Evolutionary conservation across 2,329 filamentous ascomycete species (phyloP).

Genomic region (Fusarium sublunatum): DNA sequence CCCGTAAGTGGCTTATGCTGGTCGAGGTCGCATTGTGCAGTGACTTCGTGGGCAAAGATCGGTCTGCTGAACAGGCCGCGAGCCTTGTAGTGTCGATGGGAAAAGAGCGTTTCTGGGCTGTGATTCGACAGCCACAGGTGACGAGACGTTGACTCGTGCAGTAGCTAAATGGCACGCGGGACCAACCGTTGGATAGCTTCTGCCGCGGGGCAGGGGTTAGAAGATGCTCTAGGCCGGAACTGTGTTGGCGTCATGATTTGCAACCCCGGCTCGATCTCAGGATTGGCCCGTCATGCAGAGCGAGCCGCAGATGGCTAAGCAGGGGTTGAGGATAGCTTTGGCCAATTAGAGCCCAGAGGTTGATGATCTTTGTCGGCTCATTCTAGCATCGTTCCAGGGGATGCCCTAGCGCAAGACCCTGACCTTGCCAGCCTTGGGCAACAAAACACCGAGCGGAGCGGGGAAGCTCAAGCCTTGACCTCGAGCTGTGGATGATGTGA

Average conservation of each 20-base stretch:
- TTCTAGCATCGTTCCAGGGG: conserved; percentile 26
- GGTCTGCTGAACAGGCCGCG: conserved; percentile 41
- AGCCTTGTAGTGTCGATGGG: conserved; percentile 40
- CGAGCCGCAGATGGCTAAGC: conserved; percentile 40
- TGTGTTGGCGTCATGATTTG: conserved; percentile 20
- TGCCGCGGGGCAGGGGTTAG: conserved; percentile 45
- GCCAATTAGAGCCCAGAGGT: conserved; percentile 24
- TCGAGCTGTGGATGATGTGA: conserved; percentile 24
- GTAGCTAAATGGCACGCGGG: conserved; percentile 58
- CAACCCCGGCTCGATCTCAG: conserved; percentile 51
- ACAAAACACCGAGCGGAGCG: conserved; percentile 27
- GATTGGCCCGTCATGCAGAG: conserved; percentile 55
- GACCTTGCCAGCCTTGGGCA: conserved; percentile 16
- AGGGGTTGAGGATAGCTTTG: conserved; percentile 12
- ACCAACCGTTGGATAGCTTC: conserved; percentile 58
- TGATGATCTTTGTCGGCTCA: conserved; percentile 18
- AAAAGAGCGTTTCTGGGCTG: conserved; percentile 35
- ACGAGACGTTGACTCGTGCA: conserved; percentile 59
- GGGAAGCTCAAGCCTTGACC: conserved; percentile 27
- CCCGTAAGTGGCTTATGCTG: too few species aligned
- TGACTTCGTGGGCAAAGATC: conserved; percentile 31
- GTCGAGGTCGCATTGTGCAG: conserved; percentile 12
- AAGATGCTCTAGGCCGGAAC: not conserved
- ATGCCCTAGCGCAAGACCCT: conserved; percentile 24
- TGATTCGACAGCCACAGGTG: conserved; percentile 56